Conservation (phyloP, 2,329 filamentous ascomycete genomes). For the Aspergillus alliaceus region DNA sequence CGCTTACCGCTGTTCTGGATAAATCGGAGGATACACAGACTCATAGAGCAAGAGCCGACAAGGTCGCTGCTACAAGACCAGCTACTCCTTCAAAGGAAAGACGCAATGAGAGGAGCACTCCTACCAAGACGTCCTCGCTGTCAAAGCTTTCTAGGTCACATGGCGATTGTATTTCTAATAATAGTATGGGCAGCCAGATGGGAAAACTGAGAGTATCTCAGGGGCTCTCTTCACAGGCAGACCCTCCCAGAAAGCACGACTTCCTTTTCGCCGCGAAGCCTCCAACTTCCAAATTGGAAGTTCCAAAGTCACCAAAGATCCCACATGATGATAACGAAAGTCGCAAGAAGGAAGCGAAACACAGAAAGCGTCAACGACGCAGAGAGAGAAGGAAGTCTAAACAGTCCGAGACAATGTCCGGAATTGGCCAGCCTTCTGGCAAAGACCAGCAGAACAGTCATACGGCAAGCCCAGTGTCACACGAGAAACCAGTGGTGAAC, state of each 20-base stretch:
- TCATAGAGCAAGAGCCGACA: background rate
- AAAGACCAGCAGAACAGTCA: background rate
- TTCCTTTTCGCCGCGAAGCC: background rate
- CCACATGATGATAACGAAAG: background rate
- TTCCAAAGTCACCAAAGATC: background rate
- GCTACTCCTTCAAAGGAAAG: background rate
- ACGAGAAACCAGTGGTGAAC: background rate
- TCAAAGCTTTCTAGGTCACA: no score
- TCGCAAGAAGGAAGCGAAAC: background rate
- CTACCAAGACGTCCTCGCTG: background rate
- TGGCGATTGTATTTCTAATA: background rate
- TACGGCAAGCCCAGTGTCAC: background rate
- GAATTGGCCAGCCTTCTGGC: background rate
- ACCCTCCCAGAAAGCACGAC: background rate
- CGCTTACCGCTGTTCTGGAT: background rate
- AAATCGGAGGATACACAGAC: background rate
- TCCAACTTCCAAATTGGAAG: background rate
- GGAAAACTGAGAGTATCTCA: background rate
- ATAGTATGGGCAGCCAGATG: background rate
- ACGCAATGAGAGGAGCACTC: background rate
- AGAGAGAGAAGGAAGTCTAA: background rate
- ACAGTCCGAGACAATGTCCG: background rate
- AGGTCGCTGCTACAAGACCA: background rate
- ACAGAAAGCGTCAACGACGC: background rate
- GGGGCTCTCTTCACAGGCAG: background rate